A percentile compares a stretch with the other conserved stretches of the same genome.
These are phyloP conservation scores for Jackrogersella multiformis DNA, from an alignment of 495 filamentous ascomycete species.

Conservation along the genomic window DNA sequence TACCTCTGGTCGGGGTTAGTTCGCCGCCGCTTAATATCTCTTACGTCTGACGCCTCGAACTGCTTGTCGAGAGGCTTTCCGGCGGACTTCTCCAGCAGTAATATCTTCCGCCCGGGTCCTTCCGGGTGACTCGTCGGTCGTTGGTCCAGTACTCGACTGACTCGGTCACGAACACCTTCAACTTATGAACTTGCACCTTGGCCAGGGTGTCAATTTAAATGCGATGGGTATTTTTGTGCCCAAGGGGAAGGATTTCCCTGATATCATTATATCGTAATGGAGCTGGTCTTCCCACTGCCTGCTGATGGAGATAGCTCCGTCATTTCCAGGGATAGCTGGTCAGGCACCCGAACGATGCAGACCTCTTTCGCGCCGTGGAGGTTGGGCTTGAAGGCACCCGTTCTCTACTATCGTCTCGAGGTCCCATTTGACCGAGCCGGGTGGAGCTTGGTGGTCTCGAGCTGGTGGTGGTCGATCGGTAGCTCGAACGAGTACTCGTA, in stretches of 20 bases:
- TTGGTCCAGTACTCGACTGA: constrained; percentile 92
- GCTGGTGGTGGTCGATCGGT: constrained; percentile 88
- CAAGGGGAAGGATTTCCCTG: constrained; percentile 96
- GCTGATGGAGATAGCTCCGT: constrained; percentile 95
- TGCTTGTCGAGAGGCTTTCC: constrained; percentile 80
- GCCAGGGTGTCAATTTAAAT: constrained; percentile 97
- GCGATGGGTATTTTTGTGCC: constrained; percentile 94
- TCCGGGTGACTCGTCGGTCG: constrained; percentile 86
- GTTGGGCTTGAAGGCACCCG: constrained; percentile 92
- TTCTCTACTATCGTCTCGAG: constrained; percentile 88
- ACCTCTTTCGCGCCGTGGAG: constrained; percentile 87
- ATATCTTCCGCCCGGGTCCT: constrained; percentile 87
- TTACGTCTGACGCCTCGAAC: constrained; percentile 81
- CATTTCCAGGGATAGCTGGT: constrained; percentile 91
- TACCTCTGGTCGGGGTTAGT: constrained; percentile 54
- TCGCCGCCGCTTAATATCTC: constrained; percentile 85
- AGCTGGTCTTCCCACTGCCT: constrained; percentile 98
- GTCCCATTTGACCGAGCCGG: constrained; percentile 89
- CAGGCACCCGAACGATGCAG: constrained; percentile 83
- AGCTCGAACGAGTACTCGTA: constrained; percentile 97
- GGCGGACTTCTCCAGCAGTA: constrained; percentile 89
- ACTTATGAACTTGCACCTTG: constrained; percentile 95
- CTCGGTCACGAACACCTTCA: constrained; percentile 95
- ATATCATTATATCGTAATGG: constrained; percentile 98
- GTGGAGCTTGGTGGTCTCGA: constrained; percentile 89